A percentile compares a stretch with the other conserved stretches of the same genome.
These are phyloP conservation scores for Fusarium sp. DNA, from an alignment of 2,329 filamentous ascomycete genomes.

Conservation along the genomic window DNA sequence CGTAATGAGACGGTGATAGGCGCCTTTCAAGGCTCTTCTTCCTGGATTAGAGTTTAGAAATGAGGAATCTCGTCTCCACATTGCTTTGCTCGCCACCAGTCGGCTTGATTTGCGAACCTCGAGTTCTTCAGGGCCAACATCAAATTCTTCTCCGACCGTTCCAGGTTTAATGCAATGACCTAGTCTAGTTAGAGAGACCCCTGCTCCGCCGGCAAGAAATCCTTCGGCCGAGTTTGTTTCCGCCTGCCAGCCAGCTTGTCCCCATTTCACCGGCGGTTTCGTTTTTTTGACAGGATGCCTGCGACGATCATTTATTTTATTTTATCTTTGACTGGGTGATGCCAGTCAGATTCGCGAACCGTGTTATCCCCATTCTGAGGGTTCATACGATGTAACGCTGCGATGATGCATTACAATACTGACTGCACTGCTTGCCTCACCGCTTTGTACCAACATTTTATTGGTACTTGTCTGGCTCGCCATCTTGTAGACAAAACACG, in stretches of 20 bases:
- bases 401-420: conserved; percentile 4
- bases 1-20: conserved; percentile 22
- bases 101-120: conserved; percentile 29
- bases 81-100: conserved; percentile 10
- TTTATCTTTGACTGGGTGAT: conserved; percentile 17
- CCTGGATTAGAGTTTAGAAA: conserved; percentile 36
- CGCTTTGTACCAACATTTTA: conserved; percentile 19
- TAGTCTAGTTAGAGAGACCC: too few relatives aligned
- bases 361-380: conserved; percentile 15
- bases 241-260: neutral
- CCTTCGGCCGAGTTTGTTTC: conserved; percentile 32
- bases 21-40: conserved; percentile 12
- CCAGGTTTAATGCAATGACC: conserved; percentile 25
- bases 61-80: conserved; percentile 27
- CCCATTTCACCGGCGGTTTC: neutral
- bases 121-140: conserved; percentile 28
- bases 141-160: conserved; percentile 24
- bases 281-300: conserved; percentile 17
- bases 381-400: conserved; percentile 30
- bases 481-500: conserved; percentile 10
- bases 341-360: conserved; percentile 34
- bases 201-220: conserved; percentile 5
- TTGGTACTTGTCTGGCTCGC: conserved; percentile 5
- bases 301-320: conserved; percentile 26
- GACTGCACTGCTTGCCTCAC: conserved; percentile 18